phyloP scores from a whole-genome alignment of 169 alveolate genomes.

The Plasmodium falciparum region DNA sequence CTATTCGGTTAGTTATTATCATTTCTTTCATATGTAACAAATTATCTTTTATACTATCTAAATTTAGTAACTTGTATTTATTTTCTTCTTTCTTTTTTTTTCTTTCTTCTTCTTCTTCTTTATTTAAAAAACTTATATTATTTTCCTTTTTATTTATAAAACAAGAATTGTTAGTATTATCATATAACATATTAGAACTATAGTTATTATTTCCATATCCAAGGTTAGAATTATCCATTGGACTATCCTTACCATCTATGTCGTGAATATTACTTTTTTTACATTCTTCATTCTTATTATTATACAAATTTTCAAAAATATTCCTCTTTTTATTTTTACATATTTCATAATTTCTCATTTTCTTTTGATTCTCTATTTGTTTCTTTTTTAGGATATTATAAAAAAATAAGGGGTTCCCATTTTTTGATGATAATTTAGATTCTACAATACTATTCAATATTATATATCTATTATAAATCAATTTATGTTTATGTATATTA shows the following conservation, averaged over 20 bases:
- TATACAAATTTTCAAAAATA: not conserved
- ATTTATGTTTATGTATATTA: constrained; percentile 64
- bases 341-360: constrained; percentile 51
- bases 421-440: constrained; percentile 14
- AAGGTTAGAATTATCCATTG: not conserved
- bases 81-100: not conserved
- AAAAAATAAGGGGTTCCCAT: constrained; percentile 64
- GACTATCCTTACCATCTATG: not conserved
- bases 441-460: constrained; percentile 60
- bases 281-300: not conserved
- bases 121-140: too few relatives aligned
- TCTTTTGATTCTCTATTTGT: constrained; percentile 60
- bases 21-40: not conserved
- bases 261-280: not conserved
- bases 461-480: constrained; percentile 60
- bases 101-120: not conserved
- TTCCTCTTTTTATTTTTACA: constrained; percentile 22
- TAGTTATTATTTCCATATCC: not conserved
- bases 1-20: not conserved
- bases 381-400: constrained; percentile 66
- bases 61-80: not conserved
- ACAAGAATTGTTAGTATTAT: too few relatives aligned
- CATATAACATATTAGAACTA: not conserved
- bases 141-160: too few relatives aligned
- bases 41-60: constrained; percentile 1